Conservation (phyloP, 805 yeast species). For the Priceomyces haplophilus region DNA sequence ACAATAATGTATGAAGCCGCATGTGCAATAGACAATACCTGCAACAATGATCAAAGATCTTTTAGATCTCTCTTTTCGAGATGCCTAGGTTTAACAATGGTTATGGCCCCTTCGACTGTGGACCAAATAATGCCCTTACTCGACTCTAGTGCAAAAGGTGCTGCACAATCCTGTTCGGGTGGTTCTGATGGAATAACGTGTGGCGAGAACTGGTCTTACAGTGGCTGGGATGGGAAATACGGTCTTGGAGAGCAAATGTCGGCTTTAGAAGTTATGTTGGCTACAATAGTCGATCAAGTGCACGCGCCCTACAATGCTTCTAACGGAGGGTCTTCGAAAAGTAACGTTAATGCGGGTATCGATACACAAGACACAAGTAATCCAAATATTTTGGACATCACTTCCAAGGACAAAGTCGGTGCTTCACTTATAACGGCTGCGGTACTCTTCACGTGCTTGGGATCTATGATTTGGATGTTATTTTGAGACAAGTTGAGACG, state of each 20-base stretch:
- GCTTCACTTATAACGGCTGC: constrained; percentile 86
- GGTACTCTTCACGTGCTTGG: constrained; percentile 52
- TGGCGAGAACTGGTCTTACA: constrained; percentile 67
- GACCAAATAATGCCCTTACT: constrained; percentile 41
- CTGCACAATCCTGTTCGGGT: constrained; percentile 77
- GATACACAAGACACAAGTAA: constrained; percentile 37
- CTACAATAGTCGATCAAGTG: constrained; percentile 21
- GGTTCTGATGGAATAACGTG: constrained; percentile 89
- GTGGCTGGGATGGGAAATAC: constrained; percentile 61
- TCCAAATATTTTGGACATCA: constrained; percentile 45
- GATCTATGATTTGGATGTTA: constrained; percentile 79
- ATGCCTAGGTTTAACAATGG: constrained; percentile 56
- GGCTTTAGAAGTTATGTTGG: constrained; percentile 64
- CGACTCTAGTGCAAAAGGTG: constrained; percentile 59
- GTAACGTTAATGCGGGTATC: constrained; percentile 35
- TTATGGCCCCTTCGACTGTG: constrained; percentile 48
- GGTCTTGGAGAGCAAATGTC: constrained; percentile 86
- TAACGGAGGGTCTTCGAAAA: constrained; percentile 37
- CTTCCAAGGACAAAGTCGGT: constrained; percentile 74
- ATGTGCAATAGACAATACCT: constrained; percentile 42
- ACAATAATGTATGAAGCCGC: constrained; percentile 58
- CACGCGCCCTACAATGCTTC: constrained; percentile 31
- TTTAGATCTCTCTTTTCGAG: constrained; percentile 68
- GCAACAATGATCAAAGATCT: constrained; percentile 75
- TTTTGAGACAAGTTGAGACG: constrained; percentile 30